Evolutionary conservation across 208 protist species (phyloP), one percentile per base, ranked within the genome.

Genomic region (Naegleria fowleri): DNA sequence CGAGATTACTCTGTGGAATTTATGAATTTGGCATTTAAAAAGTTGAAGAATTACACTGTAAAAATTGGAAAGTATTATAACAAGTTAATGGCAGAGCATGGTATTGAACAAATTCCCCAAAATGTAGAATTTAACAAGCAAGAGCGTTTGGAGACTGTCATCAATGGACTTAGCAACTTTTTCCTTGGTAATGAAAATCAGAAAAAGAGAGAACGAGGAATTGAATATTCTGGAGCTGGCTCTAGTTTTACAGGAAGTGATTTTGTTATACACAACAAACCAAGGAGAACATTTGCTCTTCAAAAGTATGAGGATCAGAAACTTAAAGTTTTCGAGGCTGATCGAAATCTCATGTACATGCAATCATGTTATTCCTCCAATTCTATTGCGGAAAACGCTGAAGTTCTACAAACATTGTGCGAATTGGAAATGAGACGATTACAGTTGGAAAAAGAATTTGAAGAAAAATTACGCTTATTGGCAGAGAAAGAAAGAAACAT

Each of bases 231-330:
- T 13, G 67, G 67, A 11, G 22, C 22, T 67, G n/a, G 29, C 7
- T 79, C 67, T 7, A 79, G 67, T 9, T 79, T 79, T 79, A 79
- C 67, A 7, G 67, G 25, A 36, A 36, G 6, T 36, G 67, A 79
- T 79, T 79, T 79, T 79, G n/a, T 79, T 7, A 2, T 36, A 4
- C 58, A 75, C 58, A 75, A 16, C 58, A 79, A 79, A 79, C 67
- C 16, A 5, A 79, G 29, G 29, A 29, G 67, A 36, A 79, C 29
- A 9, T 79, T 79, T 36, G 67, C 67, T 15, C 25, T 36, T 36
- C 67, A 79, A 79, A 79, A 79, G 29, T 79, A 79, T 79, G 67
- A 79, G 36, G 67, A 79, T 36, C 67, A 79, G n/a, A 79, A 79
- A 79, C 5, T 79, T 19, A 33, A 25, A 36, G 67, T 79, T 33